Percentiles rank a stretch among this genome's conserved stretches.
Conservation (phyloP, 2,329 filamentous ascomycete species). For the Coccinonectria pachysandricola region DNA sequence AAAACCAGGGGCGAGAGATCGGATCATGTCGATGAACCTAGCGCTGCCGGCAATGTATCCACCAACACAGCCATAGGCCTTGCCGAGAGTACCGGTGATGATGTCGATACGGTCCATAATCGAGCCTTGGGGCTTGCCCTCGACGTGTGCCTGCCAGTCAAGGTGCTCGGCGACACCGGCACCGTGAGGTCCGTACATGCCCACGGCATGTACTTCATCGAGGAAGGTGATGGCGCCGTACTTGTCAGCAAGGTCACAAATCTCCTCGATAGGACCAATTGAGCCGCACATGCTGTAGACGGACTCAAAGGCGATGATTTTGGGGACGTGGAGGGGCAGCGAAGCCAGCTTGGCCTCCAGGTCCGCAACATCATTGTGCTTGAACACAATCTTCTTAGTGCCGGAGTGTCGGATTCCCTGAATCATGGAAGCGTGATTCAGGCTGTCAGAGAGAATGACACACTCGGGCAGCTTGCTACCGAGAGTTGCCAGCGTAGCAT, state of each 20-base stretch:
- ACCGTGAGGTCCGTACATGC: constrained; percentile 95
- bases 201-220: constrained; percentile 97
- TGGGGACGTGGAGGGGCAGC: constrained; percentile 73
- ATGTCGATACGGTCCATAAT: constrained; percentile 96
- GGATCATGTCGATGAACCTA: constrained; percentile 82
- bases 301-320: constrained; percentile 97
- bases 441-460: constrained; percentile 92
- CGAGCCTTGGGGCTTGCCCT: constrained; percentile 66
- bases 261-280: constrained; percentile 88
- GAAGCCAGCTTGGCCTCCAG: constrained; percentile 87
- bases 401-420: constrained; percentile 97
- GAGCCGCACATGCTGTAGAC: constrained; percentile 99
- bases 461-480: constrained; percentile 94
- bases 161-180: constrained; percentile 96
- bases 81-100: constrained; percentile 93
- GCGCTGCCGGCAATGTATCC: constrained; percentile 91
- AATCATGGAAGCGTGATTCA: constrained; percentile 99
- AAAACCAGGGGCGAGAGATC: constrained; percentile 91
- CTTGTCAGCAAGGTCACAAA: constrained; percentile 93
- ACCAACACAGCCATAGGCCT: constrained; percentile 95
- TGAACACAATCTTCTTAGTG: constrained; percentile 95
- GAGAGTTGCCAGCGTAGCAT: constrained; percentile 91
- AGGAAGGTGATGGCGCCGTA: constrained; percentile 96
- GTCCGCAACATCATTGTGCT: constrained; percentile 93
- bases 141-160: constrained; percentile 77